Evolutionary conservation across 805 yeast species (phyloP), one percentile per base, ranked within the genome.

Genomic region (Barnettozyma californica): DNA sequence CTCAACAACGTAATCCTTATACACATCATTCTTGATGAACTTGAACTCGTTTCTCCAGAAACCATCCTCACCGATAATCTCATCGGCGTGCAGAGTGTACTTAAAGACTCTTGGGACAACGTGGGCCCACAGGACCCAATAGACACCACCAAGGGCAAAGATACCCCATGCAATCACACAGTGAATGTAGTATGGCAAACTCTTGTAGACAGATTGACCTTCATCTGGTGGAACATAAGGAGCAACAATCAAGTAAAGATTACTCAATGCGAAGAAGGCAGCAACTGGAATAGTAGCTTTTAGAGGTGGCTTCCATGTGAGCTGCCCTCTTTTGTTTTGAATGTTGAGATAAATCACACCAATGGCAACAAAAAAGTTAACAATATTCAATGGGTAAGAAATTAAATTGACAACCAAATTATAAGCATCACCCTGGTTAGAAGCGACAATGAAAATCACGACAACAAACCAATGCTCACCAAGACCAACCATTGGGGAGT

Each of bases 391-490:
- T 44, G 95, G 92, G 64, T 87, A 87, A 2, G 92, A 81, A 57
- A 86, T 83, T 70, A 88, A 73, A 67, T 88, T 87, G 65, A 85
- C 64, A 56, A 87, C 80, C 63, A 88, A 84, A 65, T 85, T 84
- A 70, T 86, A 87, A 43, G 95, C 95, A 62, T 87, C 95, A 49
- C 94, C 95, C 23, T 91, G 87, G 18, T 94, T 92, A 38, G 88
- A 87, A 4, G 92, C 94, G 41, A 86, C 61, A 51, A 88, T 79
- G 43, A 89, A 81, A 45, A 87, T 72, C 37, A 84, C 67, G 69
- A 91, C 85, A 16, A 87, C 83, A 41, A 83, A 65, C 79, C 87
- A 87, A 63, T 87, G 95, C 64, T 84, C 84, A 57, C 82, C 72
- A 46, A 87, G 69, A 45, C 92, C 95, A 39, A 81, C 77, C 53